Base-by-base conservation (phyloP, 2,329 filamentous ascomycete genomes). In the Canariomyces notabilis region DNA sequence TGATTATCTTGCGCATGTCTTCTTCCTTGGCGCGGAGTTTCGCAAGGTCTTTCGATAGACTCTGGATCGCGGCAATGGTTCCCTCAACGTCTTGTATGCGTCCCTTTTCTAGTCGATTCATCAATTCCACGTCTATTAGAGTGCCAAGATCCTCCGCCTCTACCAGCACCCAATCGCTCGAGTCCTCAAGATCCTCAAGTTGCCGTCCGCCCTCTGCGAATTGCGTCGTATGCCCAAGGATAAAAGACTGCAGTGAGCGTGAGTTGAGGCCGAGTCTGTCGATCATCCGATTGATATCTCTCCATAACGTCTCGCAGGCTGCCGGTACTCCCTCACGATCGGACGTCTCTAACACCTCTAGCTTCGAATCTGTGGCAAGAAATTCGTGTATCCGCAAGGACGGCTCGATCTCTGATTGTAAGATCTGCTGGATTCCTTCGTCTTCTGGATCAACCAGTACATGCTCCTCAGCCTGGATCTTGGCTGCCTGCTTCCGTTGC, bases 261-360 rank as follows among this genome's bases (percentile, higher is more conserved):
- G 73, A 81, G 61, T 97, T 97, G 40, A 96, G 76, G 8, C 91
- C 91, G 33, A 97, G 71, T 0, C 87, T 91, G 58, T 96, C 89
- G 35, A 98, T 83, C 93, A 97, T 98, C 11, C 87, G 87, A 64
- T 93, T 91, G 62, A 91, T 87, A 58, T 91, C 87, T 36, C 85
- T 78, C 63, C 87, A 93, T 1, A 85, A 71, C 15, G 79, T 76
- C 59, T 85, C 81, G 18, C 82, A 79, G 55, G 83, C 80, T 7
- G 76, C 73, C 4, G 80, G 76, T 23, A 84, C 46, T 29, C 56
- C 51, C 19, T 57, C 51, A 12, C 51, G 49, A 14, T 34, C 42
- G 3, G 50, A 42, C 11, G 19, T 46, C 26, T 49, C 37, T 14
- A 47, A 32, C 2, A 32, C 32, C 33, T 56, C 52, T 6, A 58